Base-by-base conservation (phyloP, 176 grass and related monocot species). In the Aegilops longissima region DNA sequence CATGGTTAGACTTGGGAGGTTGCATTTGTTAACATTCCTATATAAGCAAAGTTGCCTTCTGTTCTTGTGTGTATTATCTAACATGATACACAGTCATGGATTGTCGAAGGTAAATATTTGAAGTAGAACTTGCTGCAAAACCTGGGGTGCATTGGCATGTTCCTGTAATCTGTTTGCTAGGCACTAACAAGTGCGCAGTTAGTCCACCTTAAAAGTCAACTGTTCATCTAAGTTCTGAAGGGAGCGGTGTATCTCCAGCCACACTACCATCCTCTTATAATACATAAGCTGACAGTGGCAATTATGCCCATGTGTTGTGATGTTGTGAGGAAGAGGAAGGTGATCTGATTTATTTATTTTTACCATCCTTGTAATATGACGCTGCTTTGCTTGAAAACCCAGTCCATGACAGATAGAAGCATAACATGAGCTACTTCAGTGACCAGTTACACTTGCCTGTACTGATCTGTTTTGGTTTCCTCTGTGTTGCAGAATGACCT, bases 401-500 rank as follows among this genome's bases (percentile, higher is more conserved):
- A 23, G 1, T 20, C 39, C 3, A 27, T 33, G 21, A 1, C 5
- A 3, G 42, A 8, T 47, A 38, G 0, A 61, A 31, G 38, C 12
- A 29, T 9, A 4, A 5, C 70, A 49, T 23, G 11, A 54, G 16
- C 7, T 71, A 20, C 39, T 83, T 20, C 42, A 35, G 2, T 73
- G 23, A 24, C 51, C 33, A 35, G 34, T 73, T 24, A 35, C 54
- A 78, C 12, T 58, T 83, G 1, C 83, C 21, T 62, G 20, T 18
- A 10, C 59, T 58, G 49, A 10, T 3, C 7, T 4, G 5, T 65
- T 85, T 4, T 68, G 80, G 45, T 33, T 39, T 34, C 30, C 13
- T 83, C 54, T 81, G 11, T 69, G 20, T 59, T 89, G 76, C 75
- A 98, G 96, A 69, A 4, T 45, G 96, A 98, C 80, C 85, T 91